phyloP scores from a whole-genome alignment of 257 asterid genomes.

The Leonotis leonurus region DNA sequence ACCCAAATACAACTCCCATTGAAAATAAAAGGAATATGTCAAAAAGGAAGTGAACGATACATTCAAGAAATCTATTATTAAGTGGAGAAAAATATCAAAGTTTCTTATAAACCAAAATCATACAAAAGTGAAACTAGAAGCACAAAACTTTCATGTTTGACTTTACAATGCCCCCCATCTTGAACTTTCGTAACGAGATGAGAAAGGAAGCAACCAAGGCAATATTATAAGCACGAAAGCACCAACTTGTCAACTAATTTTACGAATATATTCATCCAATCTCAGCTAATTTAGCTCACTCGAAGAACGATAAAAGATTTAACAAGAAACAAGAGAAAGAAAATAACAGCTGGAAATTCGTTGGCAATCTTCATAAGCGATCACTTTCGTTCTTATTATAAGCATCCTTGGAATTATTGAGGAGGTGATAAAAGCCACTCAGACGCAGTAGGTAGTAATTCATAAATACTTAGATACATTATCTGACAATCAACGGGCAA shows the following conservation, averaged over 20 bases:
- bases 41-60: background rate
- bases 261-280: slow-evolving; percentile 8
- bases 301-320: background rate
- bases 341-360: slow-evolving; percentile 26
- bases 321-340: background rate
- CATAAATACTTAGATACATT: slow-evolving; percentile 18
- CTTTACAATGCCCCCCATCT: slow-evolving; percentile 25
- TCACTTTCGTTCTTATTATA: slow-evolving; percentile 10
- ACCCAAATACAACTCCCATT: background rate
- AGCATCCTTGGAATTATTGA: slow-evolving; percentile 18
- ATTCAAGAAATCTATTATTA: slow-evolving; percentile 5
- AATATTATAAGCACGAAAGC: slow-evolving; percentile 14
- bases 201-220: slow-evolving; percentile 7
- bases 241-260: slow-evolving; percentile 2
- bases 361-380: slow-evolving; percentile 22
- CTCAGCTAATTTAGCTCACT: slow-evolving; percentile 8
- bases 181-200: background rate
- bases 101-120: background rate
- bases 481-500: slow-evolving; percentile 20
- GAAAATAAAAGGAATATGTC: background rate
- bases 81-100: background rate
- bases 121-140: background rate
- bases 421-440: slow-evolving; percentile 17
- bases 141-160: slow-evolving; percentile 18
- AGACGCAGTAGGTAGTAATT: slow-evolving; percentile 29